phyloP scores from a whole-genome alignment of 2,329 filamentous ascomycete species.

The Plenodomus tracheiphilus region DNA sequence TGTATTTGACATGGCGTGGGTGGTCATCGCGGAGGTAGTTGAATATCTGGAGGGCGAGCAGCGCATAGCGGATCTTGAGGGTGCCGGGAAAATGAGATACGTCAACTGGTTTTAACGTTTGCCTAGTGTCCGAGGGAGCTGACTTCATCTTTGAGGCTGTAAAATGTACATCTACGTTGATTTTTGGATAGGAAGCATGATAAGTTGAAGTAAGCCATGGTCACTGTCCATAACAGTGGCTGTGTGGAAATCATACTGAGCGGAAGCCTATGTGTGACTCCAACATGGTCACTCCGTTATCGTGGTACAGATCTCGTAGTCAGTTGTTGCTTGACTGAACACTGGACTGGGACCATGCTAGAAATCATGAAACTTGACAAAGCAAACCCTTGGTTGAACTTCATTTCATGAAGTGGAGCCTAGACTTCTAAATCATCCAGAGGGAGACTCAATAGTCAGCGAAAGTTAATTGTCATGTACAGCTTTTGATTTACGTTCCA shows the following conservation, averaged over 20 bases:
- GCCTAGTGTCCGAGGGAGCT: no score
- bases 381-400: no score
- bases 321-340: background rate
- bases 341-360: background rate
- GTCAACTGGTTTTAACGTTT: no score
- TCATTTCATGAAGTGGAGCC: no score
- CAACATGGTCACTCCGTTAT: constrained; percentile 1
- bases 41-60: background rate
- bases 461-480: no score
- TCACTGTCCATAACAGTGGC: no score
- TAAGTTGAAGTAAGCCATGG: background rate
- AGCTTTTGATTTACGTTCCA: no score
- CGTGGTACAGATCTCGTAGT: background rate
- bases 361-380: background rate
- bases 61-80: background rate
- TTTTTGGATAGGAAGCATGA: background rate
- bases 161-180: background rate
- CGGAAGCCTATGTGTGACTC: constrained; percentile 5
- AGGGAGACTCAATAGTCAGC: no score
- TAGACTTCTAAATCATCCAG: no score
- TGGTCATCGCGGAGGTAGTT: constrained; percentile 11
- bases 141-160: constrained; percentile 3
- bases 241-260: background rate
- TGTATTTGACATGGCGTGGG: constrained; percentile 9
- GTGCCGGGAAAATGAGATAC: no score